A percentile compares a stretch with the other conserved stretches of the same genome.
Conservation (phyloP, 1,139 yeast genomes). For the Kodamaea plutei region DNA sequence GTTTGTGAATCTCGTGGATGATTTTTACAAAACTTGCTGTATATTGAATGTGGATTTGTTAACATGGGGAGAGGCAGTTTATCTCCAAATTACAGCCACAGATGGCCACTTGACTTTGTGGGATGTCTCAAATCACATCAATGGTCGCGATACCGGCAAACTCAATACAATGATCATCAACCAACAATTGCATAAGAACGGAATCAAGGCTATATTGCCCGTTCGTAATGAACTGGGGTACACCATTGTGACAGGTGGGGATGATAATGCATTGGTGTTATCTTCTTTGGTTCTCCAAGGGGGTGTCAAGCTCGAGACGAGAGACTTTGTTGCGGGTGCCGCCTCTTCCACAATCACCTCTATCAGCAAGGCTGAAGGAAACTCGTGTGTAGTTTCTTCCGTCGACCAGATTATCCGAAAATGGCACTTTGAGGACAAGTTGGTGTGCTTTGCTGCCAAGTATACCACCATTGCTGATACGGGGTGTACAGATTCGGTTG, state of each 20-base stretch:
- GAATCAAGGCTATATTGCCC: conserved; percentile 54
- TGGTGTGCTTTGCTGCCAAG: conserved; percentile 37
- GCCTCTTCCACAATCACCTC: conserved; percentile 88
- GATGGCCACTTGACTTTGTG: conserved; percentile 76
- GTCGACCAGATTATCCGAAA: conserved; percentile 75
- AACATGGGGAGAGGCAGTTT: conserved; percentile 20
- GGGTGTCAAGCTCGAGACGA: conserved; percentile 17
- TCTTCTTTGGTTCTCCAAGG: conserved; percentile 30
- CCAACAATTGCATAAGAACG: conserved; percentile 74
- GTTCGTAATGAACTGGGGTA: conserved; percentile 21
- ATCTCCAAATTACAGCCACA: conserved; percentile 63
- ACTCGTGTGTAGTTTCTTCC: conserved; percentile 45
- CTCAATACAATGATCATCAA: conserved; percentile 26
- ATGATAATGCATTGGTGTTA: conserved; percentile 71
- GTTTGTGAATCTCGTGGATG: conserved; percentile 45
- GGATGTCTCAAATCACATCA: conserved; percentile 33
- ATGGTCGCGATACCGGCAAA: not conserved
- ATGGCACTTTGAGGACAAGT: conserved; percentile 47
- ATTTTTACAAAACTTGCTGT: conserved; percentile 70
- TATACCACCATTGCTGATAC: conserved; percentile 91
- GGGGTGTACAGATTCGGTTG: conserved; percentile 56
- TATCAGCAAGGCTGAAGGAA: conserved; percentile 28
- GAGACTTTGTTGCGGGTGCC: conserved; percentile 47
- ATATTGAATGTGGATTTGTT: conserved; percentile 58
- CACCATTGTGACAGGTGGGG: conserved; percentile 74